Evolutionary conservation across 331 rosid genomes (phyloP), one percentile per base, ranked within the genome.

Genomic region (Rosa hybrid): DNA sequence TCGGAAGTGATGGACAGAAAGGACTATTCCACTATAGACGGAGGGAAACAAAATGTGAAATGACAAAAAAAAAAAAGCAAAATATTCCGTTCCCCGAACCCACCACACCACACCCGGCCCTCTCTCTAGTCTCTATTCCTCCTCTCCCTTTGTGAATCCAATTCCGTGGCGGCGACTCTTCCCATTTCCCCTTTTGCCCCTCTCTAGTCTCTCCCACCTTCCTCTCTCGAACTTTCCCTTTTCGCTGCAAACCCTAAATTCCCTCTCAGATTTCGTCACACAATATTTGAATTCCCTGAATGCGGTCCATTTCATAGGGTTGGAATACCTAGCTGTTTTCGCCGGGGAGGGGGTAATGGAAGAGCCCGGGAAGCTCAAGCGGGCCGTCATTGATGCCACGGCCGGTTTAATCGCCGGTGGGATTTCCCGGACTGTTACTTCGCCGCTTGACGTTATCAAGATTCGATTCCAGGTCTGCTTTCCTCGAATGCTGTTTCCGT

Each of bases 381-480:
- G 98, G 30, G 93, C 92, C 57, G 5, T 83, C 71, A 83, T 90
- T 49, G 97, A 90, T 84, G 57, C 92, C 21, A 62, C 90, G 21
- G 98, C 99, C 10, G 99, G 99, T 17, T 94, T 97, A 44, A 87
- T 90, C 78, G 88, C 99, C 14, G 98, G 99, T 57, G 97, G 89
- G 30, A 87, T 95, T 30, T 93, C 99, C 49, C 86, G 98, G 71
- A 95, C 94, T 2, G 92, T 95, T 12, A 95, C 99, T 53, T 93
- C 99, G 17, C 99, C 99, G 42, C 97, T 93, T 71, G 99, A 95
- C 75, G 99, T 95, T 78, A 95, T 95, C 78, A 95, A 95, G 89
- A 95, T 95, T 88, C 87, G 99, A 83, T 95, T 95, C 70, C 99
- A 95, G 94, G 98, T 95, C 12, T 34, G 44, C 70, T 60, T 11